Conservation (phyloP, 192 early-diverging fungal species). For the Backusella circina region DNA sequence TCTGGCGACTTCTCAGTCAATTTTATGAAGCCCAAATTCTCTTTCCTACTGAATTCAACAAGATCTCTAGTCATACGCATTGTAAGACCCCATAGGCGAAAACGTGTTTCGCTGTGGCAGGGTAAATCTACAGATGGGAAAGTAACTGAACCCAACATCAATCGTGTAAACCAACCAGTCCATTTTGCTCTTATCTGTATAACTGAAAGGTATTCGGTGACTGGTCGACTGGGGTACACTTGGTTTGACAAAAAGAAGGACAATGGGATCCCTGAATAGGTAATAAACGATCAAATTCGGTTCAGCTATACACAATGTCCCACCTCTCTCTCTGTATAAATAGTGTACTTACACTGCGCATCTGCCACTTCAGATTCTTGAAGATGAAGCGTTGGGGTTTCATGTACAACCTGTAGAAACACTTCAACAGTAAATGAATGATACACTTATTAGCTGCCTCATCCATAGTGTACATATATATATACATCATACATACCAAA, state of each 20-base stretch:
- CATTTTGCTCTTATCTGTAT: neutral
- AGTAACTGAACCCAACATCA: constrained; percentile 21
- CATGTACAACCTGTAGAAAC: constrained; percentile 23
- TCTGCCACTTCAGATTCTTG: constrained; percentile 27
- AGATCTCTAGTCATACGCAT: constrained; percentile 27
- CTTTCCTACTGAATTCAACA: constrained; percentile 3
- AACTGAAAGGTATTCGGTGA: constrained; percentile 9
- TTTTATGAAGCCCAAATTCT: constrained; percentile 8
- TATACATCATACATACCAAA: constrained; percentile 29
- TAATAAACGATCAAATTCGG: neutral
- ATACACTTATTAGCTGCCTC: neutral
- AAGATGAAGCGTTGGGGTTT: constrained; percentile 23
- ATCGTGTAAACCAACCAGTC: constrained; percentile 2
- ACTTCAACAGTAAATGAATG: neutral
- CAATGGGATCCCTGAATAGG: constrained; percentile 26
- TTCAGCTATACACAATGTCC: neutral
- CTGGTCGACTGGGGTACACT: neutral
- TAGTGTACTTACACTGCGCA: constrained; percentile 22
- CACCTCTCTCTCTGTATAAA: neutral
- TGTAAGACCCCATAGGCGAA: constrained; percentile 30
- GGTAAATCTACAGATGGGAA: constrained; percentile 31
- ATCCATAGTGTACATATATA: neutral
- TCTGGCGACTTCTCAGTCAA: neutral
- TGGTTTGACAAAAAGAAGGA: constrained; percentile 24
- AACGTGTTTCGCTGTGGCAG: neutral